These are phyloP conservation scores for Suillus occidentalis DNA, from an alignment of 768 basidiomycete genomes.

Conservation along the genomic window DNA sequence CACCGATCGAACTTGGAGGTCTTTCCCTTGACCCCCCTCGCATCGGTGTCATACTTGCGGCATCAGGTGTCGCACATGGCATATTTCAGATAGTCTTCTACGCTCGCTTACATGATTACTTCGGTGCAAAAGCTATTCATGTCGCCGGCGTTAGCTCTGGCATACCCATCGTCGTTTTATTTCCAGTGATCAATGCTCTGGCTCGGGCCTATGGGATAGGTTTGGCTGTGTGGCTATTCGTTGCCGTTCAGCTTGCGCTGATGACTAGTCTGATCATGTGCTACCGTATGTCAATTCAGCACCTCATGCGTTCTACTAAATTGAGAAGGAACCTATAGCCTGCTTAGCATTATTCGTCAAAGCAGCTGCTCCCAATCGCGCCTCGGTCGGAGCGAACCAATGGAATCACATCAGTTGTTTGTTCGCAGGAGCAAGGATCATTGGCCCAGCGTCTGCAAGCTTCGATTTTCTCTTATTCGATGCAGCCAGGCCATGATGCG, in stretches of 20 bases:
- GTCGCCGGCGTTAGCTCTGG: too few species aligned
- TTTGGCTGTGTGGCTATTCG: slow-evolving; percentile 28
- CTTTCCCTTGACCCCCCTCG: too few species aligned
- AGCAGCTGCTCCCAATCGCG: slow-evolving; percentile 7
- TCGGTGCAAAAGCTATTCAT: too few species aligned
- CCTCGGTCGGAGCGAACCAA: background rate
- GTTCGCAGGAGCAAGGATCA: background rate
- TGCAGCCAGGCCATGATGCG: background rate
- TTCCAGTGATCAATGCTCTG: slow-evolving; percentile 11
- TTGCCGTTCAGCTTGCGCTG: slow-evolving; percentile 27
- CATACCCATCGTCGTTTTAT: too few species aligned
- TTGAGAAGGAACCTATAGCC: background rate
- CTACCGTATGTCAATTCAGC: slow-evolving; percentile 25
- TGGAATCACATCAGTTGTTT: background rate
- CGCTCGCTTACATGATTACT: too few species aligned
- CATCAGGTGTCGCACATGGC: too few species aligned
- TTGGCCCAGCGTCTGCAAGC: background rate
- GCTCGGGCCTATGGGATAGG: slow-evolving; percentile 22
- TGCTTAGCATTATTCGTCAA: background rate
- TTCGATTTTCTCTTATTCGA: background rate
- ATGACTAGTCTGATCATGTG: slow-evolving; percentile 28
- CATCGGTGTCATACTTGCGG: too few species aligned
- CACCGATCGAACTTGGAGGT: too few species aligned
- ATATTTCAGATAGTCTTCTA: too few species aligned
- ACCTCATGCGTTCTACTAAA: background rate